Evolutionary conservation across 2,329 filamentous ascomycete species (phyloP).

Genomic region (Leptographium galeiforme): DNA sequence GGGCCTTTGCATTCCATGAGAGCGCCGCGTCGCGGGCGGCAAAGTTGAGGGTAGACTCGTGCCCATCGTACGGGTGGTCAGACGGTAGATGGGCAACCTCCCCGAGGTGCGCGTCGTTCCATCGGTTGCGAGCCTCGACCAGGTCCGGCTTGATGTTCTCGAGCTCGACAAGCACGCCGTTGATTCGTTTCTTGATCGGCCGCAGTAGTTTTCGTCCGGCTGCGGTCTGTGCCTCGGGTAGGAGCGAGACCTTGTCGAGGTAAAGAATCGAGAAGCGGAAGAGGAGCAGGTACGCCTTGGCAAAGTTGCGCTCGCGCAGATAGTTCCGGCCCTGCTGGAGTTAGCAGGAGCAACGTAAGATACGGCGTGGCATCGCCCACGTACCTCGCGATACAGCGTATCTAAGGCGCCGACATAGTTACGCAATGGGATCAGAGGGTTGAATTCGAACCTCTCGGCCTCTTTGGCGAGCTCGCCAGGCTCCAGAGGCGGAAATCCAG

Average conservation of each 20-base stretch:
- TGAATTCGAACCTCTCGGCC: constrained; percentile 72
- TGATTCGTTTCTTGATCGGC: constrained; percentile 33
- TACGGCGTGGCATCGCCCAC: neutral
- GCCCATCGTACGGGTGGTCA: neutral
- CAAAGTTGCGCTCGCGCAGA: constrained; percentile 69
- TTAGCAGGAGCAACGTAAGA: neutral
- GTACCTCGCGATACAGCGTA: constrained; percentile 67
- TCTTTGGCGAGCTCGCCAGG: constrained; percentile 64
- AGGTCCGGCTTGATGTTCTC: constrained; percentile 72
- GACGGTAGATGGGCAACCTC: too few relatives aligned
- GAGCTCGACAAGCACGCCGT: constrained; percentile 52
- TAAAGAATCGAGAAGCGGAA: constrained; percentile 82
- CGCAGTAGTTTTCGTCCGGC: constrained; percentile 51
- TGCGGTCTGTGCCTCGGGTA: constrained; percentile 60
- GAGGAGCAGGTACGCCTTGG: constrained; percentile 82
- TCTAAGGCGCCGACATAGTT: constrained; percentile 74
- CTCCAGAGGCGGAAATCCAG: constrained; percentile 41
- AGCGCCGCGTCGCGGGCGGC: constrained; percentile 49
- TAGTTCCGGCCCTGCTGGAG: constrained; percentile 67
- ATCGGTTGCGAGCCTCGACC: constrained; percentile 54
- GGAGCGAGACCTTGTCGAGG: constrained; percentile 56
- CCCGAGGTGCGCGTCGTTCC: constrained; percentile 34
- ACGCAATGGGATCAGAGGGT: constrained; percentile 59
- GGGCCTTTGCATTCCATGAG: constrained; percentile 22
- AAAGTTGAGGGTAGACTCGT: constrained; percentile 23